phyloP scores from a whole-genome alignment of 2,329 filamentous ascomycete species.

The Hymenoscyphus linearis region DNA sequence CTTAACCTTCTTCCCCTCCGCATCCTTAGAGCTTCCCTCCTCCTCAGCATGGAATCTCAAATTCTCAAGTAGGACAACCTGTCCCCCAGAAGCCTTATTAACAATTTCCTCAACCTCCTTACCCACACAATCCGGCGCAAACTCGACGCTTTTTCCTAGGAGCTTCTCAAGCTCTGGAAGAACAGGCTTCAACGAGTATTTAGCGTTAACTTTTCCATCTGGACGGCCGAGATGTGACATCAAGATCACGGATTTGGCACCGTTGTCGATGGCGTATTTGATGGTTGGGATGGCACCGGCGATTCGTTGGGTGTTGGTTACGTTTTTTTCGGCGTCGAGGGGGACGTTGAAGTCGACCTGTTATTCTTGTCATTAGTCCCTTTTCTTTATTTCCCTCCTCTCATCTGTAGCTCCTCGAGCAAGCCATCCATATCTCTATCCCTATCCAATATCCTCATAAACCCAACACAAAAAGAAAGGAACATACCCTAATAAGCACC shows the following conservation, averaged over 20 bases:
- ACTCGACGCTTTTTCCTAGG: slow-evolving; percentile 73
- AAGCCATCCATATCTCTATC: too few species aligned
- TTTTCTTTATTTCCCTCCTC: slow-evolving; percentile 2
- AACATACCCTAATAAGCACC: slow-evolving; percentile 88
- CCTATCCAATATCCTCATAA: too few species aligned
- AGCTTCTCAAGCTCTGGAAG: slow-evolving; percentile 89
- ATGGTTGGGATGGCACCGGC: slow-evolving; percentile 92
- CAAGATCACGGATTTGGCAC: slow-evolving; percentile 86
- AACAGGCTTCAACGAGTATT: slow-evolving; percentile 93
- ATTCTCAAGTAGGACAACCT: slow-evolving; percentile 92
- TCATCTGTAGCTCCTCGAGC: background rate
- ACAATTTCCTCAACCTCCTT: slow-evolving; percentile 85
- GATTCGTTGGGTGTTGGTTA: slow-evolving; percentile 98
- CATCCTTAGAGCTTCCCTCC: slow-evolving; percentile 93
- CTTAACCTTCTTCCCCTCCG: slow-evolving; percentile 94
- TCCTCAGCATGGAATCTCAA: slow-evolving; percentile 97
- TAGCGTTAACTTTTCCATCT: slow-evolving; percentile 80
- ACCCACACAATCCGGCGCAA: slow-evolving; percentile 87
- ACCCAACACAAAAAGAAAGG: too few species aligned
- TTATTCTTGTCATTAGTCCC: slow-evolving; percentile 8
- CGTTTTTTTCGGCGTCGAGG: slow-evolving; percentile 83
- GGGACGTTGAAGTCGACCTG: slow-evolving; percentile 99
- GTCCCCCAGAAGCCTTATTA: slow-evolving; percentile 72
- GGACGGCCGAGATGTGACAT: slow-evolving; percentile 99
- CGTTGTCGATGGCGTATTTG: slow-evolving; percentile 86